Conservation (phyloP, 192 early-diverging fungal species). For the Jimgerdemannia lactiflua region DNA sequence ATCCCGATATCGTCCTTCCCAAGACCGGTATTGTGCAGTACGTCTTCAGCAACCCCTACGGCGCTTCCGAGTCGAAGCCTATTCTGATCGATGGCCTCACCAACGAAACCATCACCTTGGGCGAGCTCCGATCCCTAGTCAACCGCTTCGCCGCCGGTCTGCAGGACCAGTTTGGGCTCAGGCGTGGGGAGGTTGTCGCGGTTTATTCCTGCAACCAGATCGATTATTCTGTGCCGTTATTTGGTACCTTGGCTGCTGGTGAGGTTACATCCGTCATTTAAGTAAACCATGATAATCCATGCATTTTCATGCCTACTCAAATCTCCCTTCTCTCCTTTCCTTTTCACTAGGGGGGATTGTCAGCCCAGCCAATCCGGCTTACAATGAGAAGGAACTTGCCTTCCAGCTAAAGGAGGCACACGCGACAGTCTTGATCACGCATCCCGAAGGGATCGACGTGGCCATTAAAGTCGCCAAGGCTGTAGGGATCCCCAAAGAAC, state of each 20-base stretch:
- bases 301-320: background rate
- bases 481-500: constrained; percentile 9
- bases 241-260: constrained; percentile 38
- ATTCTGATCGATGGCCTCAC: constrained; percentile 42
- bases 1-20: constrained; percentile 36
- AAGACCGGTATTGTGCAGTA: constrained; percentile 40
- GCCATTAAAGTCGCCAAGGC: constrained; percentile 21
- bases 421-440: constrained; percentile 65
- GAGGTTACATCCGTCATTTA: constrained; percentile 8
- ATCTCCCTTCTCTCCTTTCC: background rate
- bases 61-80: constrained; percentile 28
- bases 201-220: constrained; percentile 30
- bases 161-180: constrained; percentile 21
- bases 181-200: constrained; percentile 19
- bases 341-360: constrained; percentile 55
- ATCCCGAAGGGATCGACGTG: constrained; percentile 19
- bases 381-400: constrained; percentile 71
- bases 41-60: constrained; percentile 33
- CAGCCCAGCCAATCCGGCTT: constrained; percentile 78
- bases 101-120: constrained; percentile 31
- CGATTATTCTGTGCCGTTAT: constrained; percentile 27
- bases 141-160: constrained; percentile 27
- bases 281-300: background rate
- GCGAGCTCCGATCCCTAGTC: constrained; percentile 19
- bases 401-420: constrained; percentile 69